A percentile compares a stretch with the other conserved stretches of the same genome.
These are phyloP conservation scores for Fusarium sororula DNA, from an alignment of 2,329 filamentous ascomycete species.

Conservation along the genomic window DNA sequence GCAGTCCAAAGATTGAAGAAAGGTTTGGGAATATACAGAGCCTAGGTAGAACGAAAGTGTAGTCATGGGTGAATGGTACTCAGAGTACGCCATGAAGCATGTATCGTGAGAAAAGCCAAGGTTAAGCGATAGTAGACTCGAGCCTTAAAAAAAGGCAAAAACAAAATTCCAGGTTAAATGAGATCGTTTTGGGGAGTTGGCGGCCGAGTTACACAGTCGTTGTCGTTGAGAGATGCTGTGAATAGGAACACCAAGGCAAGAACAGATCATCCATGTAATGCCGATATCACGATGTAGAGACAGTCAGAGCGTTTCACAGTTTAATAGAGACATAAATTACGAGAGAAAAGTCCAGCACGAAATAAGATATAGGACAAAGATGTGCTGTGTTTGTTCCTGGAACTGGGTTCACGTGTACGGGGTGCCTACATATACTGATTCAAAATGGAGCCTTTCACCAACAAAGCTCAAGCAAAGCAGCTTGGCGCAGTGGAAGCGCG, in stretches of 20 bases:
- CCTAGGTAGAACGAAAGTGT: not conserved
- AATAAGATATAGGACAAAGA: fast-evolving
- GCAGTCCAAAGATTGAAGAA: fast-evolving
- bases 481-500: conserved; percentile 29
- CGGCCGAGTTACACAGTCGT: not conserved
- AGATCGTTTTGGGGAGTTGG: not conserved
- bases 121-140: fast-evolving
- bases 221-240: not conserved
- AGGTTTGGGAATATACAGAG: fast-evolving
- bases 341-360: fast-evolving
- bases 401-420: not conserved
- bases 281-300: not conserved
- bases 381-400: not conserved
- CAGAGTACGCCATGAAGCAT: not conserved
- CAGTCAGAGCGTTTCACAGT: not conserved
- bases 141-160: fast-evolving
- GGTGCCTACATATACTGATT: not conserved
- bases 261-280: not conserved
- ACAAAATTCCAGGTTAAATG: too few relatives aligned
- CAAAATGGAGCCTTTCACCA: not conserved
- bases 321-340: not conserved
- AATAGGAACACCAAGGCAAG: not conserved
- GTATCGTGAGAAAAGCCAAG: not conserved
- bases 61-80: not conserved
- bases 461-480: conserved; percentile 21